Percentiles rank a stretch among this genome's conserved stretches.
Evolutionary conservation across 805 yeast genomes (phyloP).

Genomic region (Yarrowia sp.): DNA sequence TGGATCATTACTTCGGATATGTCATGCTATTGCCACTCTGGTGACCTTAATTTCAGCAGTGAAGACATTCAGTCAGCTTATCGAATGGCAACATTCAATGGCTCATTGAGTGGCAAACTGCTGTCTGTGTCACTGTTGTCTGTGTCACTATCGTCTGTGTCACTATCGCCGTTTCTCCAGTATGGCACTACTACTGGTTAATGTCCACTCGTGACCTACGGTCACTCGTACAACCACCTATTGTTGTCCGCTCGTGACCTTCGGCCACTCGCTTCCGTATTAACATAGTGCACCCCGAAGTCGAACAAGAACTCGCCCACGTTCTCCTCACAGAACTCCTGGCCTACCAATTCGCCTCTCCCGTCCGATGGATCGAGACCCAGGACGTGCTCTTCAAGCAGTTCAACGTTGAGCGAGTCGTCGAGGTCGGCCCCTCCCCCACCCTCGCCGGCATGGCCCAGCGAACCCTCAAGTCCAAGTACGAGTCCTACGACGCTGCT

Average conservation of each 20-base stretch:
- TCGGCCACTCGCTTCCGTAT: neutral
- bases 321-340: slow-evolving; percentile 88
- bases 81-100: no score
- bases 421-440: slow-evolving; percentile 98
- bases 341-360: slow-evolving; percentile 98
- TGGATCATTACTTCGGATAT: no score
- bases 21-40: no score
- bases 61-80: no score
- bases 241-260: neutral
- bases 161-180: neutral
- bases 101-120: no score
- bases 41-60: no score
- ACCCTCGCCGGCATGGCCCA: slow-evolving; percentile 98
- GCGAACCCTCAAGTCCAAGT: slow-evolving; percentile 91
- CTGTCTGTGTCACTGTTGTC: no score
- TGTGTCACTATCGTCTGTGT: neutral
- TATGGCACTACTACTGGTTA: no score
- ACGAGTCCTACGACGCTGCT: slow-evolving; percentile 98
- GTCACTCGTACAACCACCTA: no score
- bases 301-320: slow-evolving; percentile 96
- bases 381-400: slow-evolving; percentile 96
- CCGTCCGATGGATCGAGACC: slow-evolving; percentile 99
- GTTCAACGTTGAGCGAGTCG: slow-evolving; percentile 93
- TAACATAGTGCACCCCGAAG: slow-evolving; percentile 76
- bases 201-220: neutral